phyloP scores from a whole-genome alignment of 768 basidiomycete genomes.

The Suillus cothurnatus region DNA sequence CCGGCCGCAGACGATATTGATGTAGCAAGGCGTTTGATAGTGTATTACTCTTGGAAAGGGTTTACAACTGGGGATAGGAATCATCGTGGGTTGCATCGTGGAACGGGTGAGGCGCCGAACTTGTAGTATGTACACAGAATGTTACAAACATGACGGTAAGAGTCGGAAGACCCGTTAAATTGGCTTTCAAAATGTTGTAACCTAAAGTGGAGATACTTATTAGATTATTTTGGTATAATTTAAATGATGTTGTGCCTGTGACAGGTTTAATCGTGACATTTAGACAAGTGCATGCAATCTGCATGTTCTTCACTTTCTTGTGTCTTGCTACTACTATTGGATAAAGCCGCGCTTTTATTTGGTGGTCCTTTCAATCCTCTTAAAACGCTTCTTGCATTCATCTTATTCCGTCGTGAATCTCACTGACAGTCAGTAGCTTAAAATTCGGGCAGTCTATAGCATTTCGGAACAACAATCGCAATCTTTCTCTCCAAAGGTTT shows the following conservation, averaged over 20 bases:
- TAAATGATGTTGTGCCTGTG: constrained; percentile 36
- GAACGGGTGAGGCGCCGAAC: constrained; percentile 24
- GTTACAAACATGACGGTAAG: constrained; percentile 2
- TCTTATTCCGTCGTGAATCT: not conserved
- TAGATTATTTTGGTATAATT: constrained; percentile 30
- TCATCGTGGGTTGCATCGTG: constrained; percentile 27
- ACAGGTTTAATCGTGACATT: constrained; percentile 33
- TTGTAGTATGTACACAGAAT: constrained; percentile 5
- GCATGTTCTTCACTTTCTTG: constrained; percentile 23
- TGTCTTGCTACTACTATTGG: constrained; percentile 7
- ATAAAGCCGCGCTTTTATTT: constrained; percentile 3
- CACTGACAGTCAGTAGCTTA: not conserved
- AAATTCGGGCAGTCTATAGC: constrained; percentile 8
- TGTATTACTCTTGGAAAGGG: constrained; percentile 6
- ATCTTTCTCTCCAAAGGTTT: constrained; percentile 11
- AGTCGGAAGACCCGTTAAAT: constrained; percentile 16
- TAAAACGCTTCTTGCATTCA: constrained; percentile 9
- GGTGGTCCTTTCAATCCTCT: not conserved
- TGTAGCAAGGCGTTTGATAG: constrained; percentile 5
- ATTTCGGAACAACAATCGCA: constrained; percentile 16
- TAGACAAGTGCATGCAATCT: constrained; percentile 17
- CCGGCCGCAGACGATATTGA: constrained; percentile 64
- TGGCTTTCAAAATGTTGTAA: too few relatives aligned
- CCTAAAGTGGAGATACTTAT: constrained; percentile 16
- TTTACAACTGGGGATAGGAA: constrained; percentile 8